These are phyloP conservation scores for Lonicera japonica DNA, from an alignment of 129 eudicot species.

Conservation along the genomic window DNA sequence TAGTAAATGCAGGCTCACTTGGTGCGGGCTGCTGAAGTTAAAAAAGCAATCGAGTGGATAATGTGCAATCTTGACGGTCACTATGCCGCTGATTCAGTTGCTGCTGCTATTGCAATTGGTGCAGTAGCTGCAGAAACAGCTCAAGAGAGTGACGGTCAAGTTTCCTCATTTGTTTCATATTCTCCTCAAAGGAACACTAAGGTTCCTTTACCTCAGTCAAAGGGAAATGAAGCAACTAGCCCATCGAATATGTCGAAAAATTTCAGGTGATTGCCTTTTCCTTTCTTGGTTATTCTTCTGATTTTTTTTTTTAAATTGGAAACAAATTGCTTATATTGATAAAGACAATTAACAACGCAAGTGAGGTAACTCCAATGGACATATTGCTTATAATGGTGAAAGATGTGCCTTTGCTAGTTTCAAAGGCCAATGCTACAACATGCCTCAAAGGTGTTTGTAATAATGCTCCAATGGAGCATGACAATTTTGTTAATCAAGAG, in stretches of 20 bases:
- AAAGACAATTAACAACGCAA: too few species aligned
- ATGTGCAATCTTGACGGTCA: slow-evolving; percentile 89
- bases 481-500: too few species aligned
- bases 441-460: too few species aligned
- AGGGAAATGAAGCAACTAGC: slow-evolving; percentile 51
- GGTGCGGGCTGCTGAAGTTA: slow-evolving; percentile 85
- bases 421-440: too few species aligned
- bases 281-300: not conserved
- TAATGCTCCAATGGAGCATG: too few species aligned
- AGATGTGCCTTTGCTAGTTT: too few species aligned
- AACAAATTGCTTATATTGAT: too few species aligned
- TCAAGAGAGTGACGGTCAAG: slow-evolving; percentile 40
- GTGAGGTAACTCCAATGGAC: too few species aligned
- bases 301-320: too few species aligned
- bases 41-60: slow-evolving; percentile 92
- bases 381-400: too few species aligned
- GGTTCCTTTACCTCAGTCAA: slow-evolving; percentile 39
- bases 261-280: slow-evolving; percentile 55
- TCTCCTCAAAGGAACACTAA: slow-evolving; percentile 43
- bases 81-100: slow-evolving; percentile 93
- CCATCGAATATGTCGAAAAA: slow-evolving; percentile 64
- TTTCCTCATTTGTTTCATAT: slow-evolving; percentile 35
- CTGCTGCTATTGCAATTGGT: slow-evolving; percentile 97
- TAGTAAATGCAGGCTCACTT: slow-evolving; percentile 98
- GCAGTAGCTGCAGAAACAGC: slow-evolving; percentile 64